phyloP scores from a whole-genome alignment of 768 basidiomycete genomes.

The Lactifluus volemus region DNA sequence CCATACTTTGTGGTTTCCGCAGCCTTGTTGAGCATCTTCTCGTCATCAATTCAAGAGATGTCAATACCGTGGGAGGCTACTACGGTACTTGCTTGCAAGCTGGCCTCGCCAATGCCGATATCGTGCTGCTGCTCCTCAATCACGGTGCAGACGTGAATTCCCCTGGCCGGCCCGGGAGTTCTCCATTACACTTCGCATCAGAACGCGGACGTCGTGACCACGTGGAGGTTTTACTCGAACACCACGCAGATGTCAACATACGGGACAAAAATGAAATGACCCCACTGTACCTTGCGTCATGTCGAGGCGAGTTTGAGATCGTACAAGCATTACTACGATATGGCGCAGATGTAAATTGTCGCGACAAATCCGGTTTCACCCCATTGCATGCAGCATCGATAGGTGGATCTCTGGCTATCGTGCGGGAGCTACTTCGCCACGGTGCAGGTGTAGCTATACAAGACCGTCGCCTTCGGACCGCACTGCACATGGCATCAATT shows the following conservation, averaged over 20 bases:
- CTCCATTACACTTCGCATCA: not conserved
- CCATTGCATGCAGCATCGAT: not conserved
- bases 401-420: not conserved
- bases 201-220: not conserved
- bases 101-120: not conserved
- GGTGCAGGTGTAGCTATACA: not conserved
- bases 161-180: accelerated
- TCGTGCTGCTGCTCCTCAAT: not conserved
- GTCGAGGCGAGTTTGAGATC: not conserved
- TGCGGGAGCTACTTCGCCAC: not conserved
- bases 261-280: not conserved
- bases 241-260: not conserved
- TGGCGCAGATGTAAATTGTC: not conserved
- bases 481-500: not conserved
- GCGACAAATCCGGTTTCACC: not conserved
- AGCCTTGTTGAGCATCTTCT: not conserved
- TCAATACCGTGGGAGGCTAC: not conserved
- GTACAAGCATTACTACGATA: not conserved
- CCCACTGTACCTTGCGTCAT: not conserved
- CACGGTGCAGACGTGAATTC: not conserved
- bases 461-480: not conserved
- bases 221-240: not conserved
- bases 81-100: not conserved
- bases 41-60: not conserved
- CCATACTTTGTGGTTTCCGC: not conserved